Conservation (phyloP, 2,329 filamentous ascomycete species). For the Colletotrichum gigasporum region DNA sequence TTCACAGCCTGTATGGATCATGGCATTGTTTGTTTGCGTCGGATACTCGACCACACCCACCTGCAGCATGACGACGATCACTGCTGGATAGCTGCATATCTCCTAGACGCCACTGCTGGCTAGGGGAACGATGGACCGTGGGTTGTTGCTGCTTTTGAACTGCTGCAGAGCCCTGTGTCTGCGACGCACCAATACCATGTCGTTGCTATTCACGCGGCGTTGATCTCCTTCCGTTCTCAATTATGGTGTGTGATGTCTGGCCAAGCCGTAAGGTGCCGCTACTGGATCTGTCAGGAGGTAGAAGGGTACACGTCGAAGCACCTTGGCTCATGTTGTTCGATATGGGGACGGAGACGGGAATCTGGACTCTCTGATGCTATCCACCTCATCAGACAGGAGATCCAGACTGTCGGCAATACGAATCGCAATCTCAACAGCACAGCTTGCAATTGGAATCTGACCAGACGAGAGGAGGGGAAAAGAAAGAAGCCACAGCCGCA, state of each 20-base stretch:
- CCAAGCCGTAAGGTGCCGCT: no score
- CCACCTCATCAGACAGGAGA: conserved; percentile 4
- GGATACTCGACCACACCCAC: background rate
- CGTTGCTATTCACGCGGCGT: background rate
- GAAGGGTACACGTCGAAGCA: background rate
- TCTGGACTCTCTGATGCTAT: background rate
- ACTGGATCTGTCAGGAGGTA: no score
- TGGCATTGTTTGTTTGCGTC: conserved; percentile 11
- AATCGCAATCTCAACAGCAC: conserved; percentile 16
- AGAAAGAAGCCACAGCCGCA: background rate
- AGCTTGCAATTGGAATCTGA: no score
- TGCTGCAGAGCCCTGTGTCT: background rate
- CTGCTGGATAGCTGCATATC: conserved; percentile 7
- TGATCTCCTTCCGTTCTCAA: background rate
- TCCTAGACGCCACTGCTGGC: background rate
- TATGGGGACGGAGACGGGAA: no score
- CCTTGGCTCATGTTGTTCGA: background rate
- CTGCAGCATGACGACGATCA: background rate
- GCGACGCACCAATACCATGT: background rate
- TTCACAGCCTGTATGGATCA: background rate
- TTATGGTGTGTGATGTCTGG: background rate
- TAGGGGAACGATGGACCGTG: background rate
- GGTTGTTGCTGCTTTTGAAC: conserved; percentile 2
- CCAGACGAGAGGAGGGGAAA: no score
- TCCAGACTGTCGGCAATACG: conserved; percentile 14